These are phyloP conservation scores for Cordyceps cateniannulata DNA, from an alignment of 2,329 filamentous ascomycete species.

Conservation along the genomic window DNA sequence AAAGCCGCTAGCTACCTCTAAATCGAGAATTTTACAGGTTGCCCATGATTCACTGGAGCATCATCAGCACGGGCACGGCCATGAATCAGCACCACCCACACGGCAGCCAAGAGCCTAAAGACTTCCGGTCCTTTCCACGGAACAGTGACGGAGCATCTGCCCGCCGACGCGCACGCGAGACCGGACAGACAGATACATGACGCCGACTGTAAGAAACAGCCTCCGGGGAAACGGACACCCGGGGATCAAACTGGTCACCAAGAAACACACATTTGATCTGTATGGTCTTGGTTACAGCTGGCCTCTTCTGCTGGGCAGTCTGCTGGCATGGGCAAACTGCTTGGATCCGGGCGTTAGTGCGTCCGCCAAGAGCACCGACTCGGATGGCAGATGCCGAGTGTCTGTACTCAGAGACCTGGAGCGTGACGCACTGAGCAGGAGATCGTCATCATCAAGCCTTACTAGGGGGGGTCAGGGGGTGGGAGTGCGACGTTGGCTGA, in stretches of 20 bases:
- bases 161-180: not conserved
- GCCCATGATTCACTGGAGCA: not conserved
- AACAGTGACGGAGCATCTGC: no score
- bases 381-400: slow-evolving; percentile 13
- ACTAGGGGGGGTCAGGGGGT: not conserved
- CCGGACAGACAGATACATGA: not conserved
- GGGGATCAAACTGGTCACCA: no score
- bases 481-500: not conserved
- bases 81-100: not conserved
- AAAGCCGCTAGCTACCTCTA: slow-evolving; percentile 6
- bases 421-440: slow-evolving; percentile 11
- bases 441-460: slow-evolving; percentile 9
- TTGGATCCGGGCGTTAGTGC: slow-evolving; percentile 1
- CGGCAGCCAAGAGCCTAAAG: not conserved
- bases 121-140: no score
- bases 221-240: no score
- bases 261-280: no score
- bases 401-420: not conserved
- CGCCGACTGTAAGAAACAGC: no score
- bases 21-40: not conserved
- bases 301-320: not conserved
- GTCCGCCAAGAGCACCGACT: slow-evolving; percentile 9
- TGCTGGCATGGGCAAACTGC: no score
- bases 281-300: no score
- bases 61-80: not conserved